These are phyloP conservation scores for Candida golubevii DNA, from an alignment of 805 yeast genomes.

Conservation along the genomic window DNA sequence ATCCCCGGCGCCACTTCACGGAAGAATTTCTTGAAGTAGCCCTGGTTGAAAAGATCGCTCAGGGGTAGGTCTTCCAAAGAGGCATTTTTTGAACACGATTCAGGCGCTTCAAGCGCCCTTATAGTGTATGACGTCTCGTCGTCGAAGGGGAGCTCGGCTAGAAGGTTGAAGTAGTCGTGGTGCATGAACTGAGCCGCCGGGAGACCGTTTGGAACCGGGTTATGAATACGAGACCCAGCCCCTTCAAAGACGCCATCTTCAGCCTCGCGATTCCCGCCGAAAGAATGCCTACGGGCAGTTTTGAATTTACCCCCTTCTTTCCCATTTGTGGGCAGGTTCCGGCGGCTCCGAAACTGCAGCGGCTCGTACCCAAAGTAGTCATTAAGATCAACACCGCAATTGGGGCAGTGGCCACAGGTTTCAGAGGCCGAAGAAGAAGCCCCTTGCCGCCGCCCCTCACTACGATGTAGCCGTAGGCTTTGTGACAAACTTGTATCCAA, in stretches of 20 bases:
- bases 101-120: neutral
- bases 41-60: constrained; percentile 61
- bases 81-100: neutral
- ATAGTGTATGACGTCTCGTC: constrained; percentile 1
- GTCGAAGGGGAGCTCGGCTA: constrained; percentile 24
- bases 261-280: too few species aligned
- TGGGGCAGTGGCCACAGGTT: constrained; percentile 6
- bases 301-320: too few species aligned
- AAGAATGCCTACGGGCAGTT: too few species aligned
- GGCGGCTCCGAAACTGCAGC: too few species aligned
- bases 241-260: too few species aligned
- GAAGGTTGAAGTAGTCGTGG: constrained; percentile 33
- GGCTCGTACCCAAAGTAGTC: constrained; percentile 1
- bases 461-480: too few species aligned
- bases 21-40: constrained; percentile 75
- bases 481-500: too few species aligned
- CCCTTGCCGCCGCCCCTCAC: too few species aligned
- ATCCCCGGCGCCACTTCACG: constrained; percentile 45
- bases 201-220: too few species aligned
- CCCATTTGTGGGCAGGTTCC: too few species aligned
- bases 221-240: too few species aligned
- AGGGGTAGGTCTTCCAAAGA: too few species aligned
- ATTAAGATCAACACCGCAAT: constrained; percentile 11
- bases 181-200: constrained; percentile 24
- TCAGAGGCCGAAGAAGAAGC: neutral